Percentiles rank a stretch among this genome's conserved stretches.
These are phyloP conservation scores for Arxiozyma slooffiae DNA, from an alignment of 1,139 yeast genomes.

Conservation along the genomic window DNA sequence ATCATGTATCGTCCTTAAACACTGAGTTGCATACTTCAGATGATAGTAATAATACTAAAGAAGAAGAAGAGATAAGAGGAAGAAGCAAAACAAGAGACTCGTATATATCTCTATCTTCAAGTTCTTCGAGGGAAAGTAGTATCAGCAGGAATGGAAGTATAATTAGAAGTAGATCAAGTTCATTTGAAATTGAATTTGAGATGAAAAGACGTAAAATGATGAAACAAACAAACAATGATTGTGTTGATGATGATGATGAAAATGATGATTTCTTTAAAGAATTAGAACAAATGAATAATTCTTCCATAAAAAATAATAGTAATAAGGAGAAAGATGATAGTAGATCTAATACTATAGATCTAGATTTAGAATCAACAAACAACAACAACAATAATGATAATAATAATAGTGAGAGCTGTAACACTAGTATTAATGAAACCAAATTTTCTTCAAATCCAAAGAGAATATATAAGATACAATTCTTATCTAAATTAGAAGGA, in stretches of 20 bases:
- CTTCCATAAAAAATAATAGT: neutral
- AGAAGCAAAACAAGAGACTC: neutral
- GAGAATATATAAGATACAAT: conserved; percentile 21
- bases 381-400: neutral
- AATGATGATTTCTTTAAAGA: conserved; percentile 28
- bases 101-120: neutral
- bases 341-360: neutral
- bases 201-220: neutral
- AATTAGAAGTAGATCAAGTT: conserved; percentile 1
- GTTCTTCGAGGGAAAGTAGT: neutral
- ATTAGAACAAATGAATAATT: conserved; percentile 14
- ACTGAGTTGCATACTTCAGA: neutral
- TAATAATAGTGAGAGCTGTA: no score
- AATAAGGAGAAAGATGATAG: neutral
- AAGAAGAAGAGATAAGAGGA: neutral
- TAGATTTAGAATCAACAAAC: neutral
- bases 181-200: neutral
- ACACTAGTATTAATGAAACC: no score
- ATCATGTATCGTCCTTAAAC: neutral
- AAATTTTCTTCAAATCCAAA: conserved; percentile 7
- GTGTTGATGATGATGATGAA: conserved; percentile 14
- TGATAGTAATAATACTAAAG: neutral
- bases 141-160: neutral
- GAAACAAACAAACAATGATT: neutral
- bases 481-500: conserved; percentile 26